These are phyloP conservation scores for Pythium utonaiense DNA, from an alignment of 352 stramenopile genomes.

Conservation along the genomic window DNA sequence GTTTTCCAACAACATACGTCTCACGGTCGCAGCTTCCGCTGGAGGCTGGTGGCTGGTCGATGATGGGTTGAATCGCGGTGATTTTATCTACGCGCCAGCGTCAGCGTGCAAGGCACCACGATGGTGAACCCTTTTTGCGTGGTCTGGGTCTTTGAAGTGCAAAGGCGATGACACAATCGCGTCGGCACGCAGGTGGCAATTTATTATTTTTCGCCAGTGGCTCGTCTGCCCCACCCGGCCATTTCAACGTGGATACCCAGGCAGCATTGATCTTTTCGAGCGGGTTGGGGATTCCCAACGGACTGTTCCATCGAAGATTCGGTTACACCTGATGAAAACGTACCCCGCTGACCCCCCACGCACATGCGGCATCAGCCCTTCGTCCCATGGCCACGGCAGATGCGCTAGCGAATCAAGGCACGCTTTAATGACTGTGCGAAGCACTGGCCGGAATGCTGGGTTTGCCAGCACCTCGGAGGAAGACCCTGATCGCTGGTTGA, in stretches of 20 bases:
- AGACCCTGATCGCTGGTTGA: too few species aligned
- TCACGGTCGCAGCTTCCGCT: constrained; percentile 8
- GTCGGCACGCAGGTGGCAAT: constrained; percentile 4
- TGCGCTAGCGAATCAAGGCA: neutral
- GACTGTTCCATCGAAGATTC: constrained; percentile 36
- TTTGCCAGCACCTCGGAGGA: too few species aligned
- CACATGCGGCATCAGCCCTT: neutral
- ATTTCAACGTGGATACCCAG: constrained; percentile 1
- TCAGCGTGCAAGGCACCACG: too few species aligned
- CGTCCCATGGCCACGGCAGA: neutral
- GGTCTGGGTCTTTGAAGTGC: constrained; percentile 22
- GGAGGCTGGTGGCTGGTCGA: too few species aligned
- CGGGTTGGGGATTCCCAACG: constrained; percentile 21
- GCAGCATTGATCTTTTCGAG: constrained; percentile 8
- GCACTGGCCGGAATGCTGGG: too few species aligned
- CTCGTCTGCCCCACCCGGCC: neutral
- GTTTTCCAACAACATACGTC: too few species aligned
- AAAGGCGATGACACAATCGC: constrained; percentile 17
- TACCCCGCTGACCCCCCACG: neutral
- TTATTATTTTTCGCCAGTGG: neutral
- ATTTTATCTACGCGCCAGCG: too few species aligned
- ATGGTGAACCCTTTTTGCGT: neutral
- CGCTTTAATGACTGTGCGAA: too few species aligned
- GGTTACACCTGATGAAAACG: constrained; percentile 18
- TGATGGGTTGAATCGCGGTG: too few species aligned